Conservation (phyloP, 73 alveolate species). For the Effrenium voratum region DNA sequence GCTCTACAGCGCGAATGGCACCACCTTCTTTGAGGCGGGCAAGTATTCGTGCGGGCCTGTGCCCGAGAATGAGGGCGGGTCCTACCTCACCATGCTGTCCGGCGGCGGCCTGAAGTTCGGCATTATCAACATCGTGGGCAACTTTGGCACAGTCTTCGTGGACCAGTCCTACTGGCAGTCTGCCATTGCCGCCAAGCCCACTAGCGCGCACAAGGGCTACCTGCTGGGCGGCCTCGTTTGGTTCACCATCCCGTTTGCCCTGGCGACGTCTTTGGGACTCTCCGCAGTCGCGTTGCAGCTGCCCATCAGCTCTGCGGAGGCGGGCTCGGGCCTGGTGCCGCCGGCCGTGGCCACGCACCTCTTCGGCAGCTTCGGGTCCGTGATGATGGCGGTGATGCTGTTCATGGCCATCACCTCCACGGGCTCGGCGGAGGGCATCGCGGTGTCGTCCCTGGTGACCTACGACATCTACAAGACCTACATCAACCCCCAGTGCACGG, state of each 20-base stretch:
- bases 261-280: constrained; percentile 89
- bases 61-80: constrained; percentile 33
- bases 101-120: constrained; percentile 70
- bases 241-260: constrained; percentile 85
- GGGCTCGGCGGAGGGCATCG: constrained; percentile 85
- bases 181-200: constrained; percentile 87
- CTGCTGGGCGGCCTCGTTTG: constrained; percentile 86
- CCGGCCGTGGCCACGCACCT: constrained; percentile 66
- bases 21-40: constrained; percentile 63
- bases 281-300: constrained; percentile 54
- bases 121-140: constrained; percentile 80
- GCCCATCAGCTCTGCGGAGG: constrained; percentile 16
- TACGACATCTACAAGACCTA: constrained; percentile 76
- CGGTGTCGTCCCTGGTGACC: constrained; percentile 77
- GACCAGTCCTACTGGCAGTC: constrained; percentile 93
- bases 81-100: constrained; percentile 75
- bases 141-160: constrained; percentile 93
- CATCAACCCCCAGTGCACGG: constrained; percentile 68
- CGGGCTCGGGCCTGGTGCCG: constrained; percentile 79
- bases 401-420: constrained; percentile 94
- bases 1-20: constrained; percentile 18
- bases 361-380: constrained; percentile 46
- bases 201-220: constrained; percentile 71
- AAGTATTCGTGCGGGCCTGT: constrained; percentile 67
- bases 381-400: constrained; percentile 84